A percentile compares a stretch with the other conserved stretches of the same genome.
Conservation (phyloP, 2,329 filamentous ascomycete genomes). For the Penicillium hesseltinei region DNA sequence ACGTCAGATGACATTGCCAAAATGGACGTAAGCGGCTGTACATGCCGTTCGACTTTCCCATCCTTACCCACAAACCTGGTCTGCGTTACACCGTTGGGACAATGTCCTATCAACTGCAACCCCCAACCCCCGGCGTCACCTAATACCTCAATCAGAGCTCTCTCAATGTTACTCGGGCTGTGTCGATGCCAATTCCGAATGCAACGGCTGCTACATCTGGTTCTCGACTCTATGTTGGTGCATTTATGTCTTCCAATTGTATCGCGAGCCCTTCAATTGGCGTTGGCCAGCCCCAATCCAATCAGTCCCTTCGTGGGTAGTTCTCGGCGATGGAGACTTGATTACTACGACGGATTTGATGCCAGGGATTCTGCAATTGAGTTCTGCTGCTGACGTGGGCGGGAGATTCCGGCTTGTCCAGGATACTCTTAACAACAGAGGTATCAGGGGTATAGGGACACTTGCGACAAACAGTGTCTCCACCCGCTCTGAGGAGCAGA, state of each 20-base stretch:
- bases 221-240: neutral
- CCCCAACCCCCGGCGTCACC: neutral
- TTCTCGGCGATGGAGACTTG: neutral
- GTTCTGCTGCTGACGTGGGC: neutral
- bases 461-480: conserved; percentile 2
- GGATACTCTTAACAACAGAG: neutral
- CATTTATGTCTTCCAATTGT: neutral
- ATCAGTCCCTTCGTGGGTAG: neutral
- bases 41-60: neutral
- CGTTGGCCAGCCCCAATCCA: neutral
- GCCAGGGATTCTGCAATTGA: neutral
- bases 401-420: conserved; percentile 1
- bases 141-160: neutral
- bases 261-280: neutral
- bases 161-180: neutral
- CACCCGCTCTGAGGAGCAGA: conserved; percentile 2
- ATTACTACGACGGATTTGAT: neutral
- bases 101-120: conserved; percentile 1
- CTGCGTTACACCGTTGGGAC: neutral
- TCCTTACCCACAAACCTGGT: neutral
- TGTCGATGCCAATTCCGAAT: neutral
- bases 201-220: neutral
- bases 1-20: neutral
- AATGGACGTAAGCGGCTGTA: conserved; percentile 2
- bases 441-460: neutral